Evolutionary conservation across 108 stramenopile genomes (phyloP), one percentile per base, ranked within the genome.

Genomic region (Cyclotella cryptica): DNA sequence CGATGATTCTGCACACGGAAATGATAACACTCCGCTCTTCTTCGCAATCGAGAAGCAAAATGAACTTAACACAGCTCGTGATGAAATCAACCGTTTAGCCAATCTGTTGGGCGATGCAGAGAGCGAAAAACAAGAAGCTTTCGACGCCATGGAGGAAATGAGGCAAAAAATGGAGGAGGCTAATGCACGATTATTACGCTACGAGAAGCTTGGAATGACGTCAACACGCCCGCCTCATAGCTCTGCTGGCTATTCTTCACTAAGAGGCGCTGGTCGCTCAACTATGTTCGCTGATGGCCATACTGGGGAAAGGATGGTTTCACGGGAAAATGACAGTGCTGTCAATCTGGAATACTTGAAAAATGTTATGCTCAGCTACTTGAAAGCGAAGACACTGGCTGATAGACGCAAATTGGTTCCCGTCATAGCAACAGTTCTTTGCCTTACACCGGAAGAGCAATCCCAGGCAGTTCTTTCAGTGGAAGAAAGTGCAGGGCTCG

Each of bases 21-120:
- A 76, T 46, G 85, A 90, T 27, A 67, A 70, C 49, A 92, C 86
- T 63, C 92, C 92, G 13, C 85, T 96, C 15, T 96, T 92, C 68
- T 96, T 88, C 77, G 94, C 94, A 17, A 91, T 96, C 69, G 94
- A 96, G 60, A 96, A 96, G 69, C 94, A 96, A 75, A 90, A 89
- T 61, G 94, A 96, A 71, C 78, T 96, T 12, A 90, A 92, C 42
- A 88, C 88, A 26, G 94, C 94, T 14, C 75, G 90, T 21, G 87
- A 93, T 60, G 94, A 96, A 75, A 96, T 96, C 74, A 83, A 84
- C 59, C 88, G 94, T 13, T 67, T 96, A 30, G 94, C 94, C 8
- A 87, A 79, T 73, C 55, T 96, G 59, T 66, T 92, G 55, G 90
- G 91, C 13, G 90, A 96, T 66, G 87, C 88, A 12, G 87, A 96